Conservation (phyloP, 2,329 filamentous ascomycete genomes). For the Talaromyces piceae region DNA sequence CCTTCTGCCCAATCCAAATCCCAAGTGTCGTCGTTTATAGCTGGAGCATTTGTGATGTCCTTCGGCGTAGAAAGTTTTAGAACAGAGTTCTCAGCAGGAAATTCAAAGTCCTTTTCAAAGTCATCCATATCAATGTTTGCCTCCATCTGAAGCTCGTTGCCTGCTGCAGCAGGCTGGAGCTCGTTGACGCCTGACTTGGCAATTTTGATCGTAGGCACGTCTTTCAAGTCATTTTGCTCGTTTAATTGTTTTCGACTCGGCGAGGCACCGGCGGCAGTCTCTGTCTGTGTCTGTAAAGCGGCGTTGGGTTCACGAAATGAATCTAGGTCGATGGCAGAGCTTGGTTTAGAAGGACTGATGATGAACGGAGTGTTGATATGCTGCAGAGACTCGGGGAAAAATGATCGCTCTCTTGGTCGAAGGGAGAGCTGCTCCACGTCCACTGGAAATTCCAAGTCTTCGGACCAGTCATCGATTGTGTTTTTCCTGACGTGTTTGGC, state of each 20-base stretch:
- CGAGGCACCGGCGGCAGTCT: background rate
- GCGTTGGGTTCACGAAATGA: background rate
- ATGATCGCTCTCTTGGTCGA: slow-evolving; percentile 53
- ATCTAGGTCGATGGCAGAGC: slow-evolving; percentile 11
- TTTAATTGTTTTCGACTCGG: background rate
- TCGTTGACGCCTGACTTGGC: background rate
- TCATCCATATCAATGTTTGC: slow-evolving; percentile 49
- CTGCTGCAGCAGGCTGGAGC: background rate
- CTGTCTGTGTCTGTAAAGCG: slow-evolving; percentile 2
- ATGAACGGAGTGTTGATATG: slow-evolving; percentile 51
- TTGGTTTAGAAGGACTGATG: slow-evolving; percentile 32
- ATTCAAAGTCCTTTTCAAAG: slow-evolving; percentile 65
- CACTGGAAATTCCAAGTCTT: slow-evolving; percentile 64
- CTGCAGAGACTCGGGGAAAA: slow-evolving; percentile 61
- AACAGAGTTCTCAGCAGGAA: slow-evolving; percentile 57
- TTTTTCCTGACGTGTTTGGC: slow-evolving; percentile 64
- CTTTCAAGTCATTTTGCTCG: background rate
- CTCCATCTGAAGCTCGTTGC: slow-evolving; percentile 44
- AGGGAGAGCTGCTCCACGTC: slow-evolving; percentile 55
- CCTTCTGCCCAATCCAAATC: slow-evolving; percentile 84
- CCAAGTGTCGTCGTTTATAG: slow-evolving; percentile 63
- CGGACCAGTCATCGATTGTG: slow-evolving; percentile 73
- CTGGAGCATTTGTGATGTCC: slow-evolving; percentile 54
- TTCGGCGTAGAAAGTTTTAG: slow-evolving; percentile 54
- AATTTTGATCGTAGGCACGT: slow-evolving; percentile 7